Evolutionary conservation across 371 early-diverging fungal species (phyloP).

Genomic region (Mortierella sp.): DNA sequence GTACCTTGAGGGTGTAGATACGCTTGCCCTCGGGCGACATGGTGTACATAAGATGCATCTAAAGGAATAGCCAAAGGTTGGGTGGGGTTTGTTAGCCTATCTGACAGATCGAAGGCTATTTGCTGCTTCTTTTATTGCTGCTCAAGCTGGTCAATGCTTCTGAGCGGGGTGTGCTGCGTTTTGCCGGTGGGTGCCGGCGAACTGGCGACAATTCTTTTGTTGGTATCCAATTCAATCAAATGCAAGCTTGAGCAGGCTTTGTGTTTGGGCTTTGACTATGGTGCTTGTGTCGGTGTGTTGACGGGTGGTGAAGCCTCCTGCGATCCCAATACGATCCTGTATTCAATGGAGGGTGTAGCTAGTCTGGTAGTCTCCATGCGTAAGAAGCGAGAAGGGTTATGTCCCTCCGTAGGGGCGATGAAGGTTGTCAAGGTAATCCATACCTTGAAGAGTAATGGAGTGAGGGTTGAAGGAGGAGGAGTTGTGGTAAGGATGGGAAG

Average conservation of each 20-base stretch:
- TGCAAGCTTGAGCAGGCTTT: not conserved
- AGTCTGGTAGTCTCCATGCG: not conserved
- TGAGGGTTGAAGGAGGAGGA: constrained; percentile 2
- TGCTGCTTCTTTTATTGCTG: not conserved
- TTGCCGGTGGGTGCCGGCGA: not conserved
- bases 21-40: constrained; percentile 88
- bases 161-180: not conserved
- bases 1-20: constrained; percentile 97
- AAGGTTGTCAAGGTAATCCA: constrained; percentile 1
- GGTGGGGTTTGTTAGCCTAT: not conserved
- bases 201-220: too few species aligned
- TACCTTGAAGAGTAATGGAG: constrained; percentile 28
- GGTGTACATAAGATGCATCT: constrained; percentile 98
- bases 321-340: not conserved
- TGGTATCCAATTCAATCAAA: not conserved
- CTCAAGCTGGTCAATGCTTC: not conserved
- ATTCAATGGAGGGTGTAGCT: not conserved
- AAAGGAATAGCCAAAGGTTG: not conserved
- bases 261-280: not conserved
- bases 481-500: not conserved
- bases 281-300: not conserved
- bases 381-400: not conserved
- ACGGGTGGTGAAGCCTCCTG: not conserved
- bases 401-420: not conserved
- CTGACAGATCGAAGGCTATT: not conserved